Base-by-base conservation (phyloP, 495 filamentous ascomycete genomes). In the Lophiostoma macrostomum region DNA sequence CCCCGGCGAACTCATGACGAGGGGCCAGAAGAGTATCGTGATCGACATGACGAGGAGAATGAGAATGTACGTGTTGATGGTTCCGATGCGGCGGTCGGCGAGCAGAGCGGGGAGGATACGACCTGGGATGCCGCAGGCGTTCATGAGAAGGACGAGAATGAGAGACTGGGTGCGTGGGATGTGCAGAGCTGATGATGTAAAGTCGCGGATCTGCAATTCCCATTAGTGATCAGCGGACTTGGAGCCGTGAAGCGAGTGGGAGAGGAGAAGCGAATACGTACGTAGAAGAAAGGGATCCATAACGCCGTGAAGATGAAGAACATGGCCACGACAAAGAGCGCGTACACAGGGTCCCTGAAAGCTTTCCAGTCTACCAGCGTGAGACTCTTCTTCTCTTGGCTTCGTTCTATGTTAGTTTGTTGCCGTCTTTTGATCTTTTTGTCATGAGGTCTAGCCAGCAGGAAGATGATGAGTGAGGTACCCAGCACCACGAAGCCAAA, bases 281-380 rank as follows among this genome's bases (percentile, higher is more conserved):
- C 70, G 68, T 88, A 93, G 70, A 87, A 90, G 62, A 85, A 90
- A 5, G 79, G 80, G 46, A 91, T 78, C 62, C 88, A 93, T 2
- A 86, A 64, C 0, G 76, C 83, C 78, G 76, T 81, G 64, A 87
- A 85, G 56, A 76, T 74, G 49, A 84, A 61, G 62, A 85, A 76
- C 74, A 80, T 84, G 46, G 84, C 86, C 5, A 75, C 54, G 0
- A 79, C 74, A 63, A 88, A 91, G n/a, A 90, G 74, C 3, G 74
- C 57, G 66, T 89, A 90, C 12, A 84, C 68, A 3, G 67, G 50
- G 57, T 90, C 85, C 38, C 68, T 75, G 64, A 91, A 91, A 0
- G 84, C 84, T 1, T 64, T 66, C 76, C 74, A 80, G 50, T 91
- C 88, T 8, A 91, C 74, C 5, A 86, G 48, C 5, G 79, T 75